Evolutionary conservation across 345 rosid genomes (phyloP).

Genomic region (Diplotaxis tenuifolia): DNA sequence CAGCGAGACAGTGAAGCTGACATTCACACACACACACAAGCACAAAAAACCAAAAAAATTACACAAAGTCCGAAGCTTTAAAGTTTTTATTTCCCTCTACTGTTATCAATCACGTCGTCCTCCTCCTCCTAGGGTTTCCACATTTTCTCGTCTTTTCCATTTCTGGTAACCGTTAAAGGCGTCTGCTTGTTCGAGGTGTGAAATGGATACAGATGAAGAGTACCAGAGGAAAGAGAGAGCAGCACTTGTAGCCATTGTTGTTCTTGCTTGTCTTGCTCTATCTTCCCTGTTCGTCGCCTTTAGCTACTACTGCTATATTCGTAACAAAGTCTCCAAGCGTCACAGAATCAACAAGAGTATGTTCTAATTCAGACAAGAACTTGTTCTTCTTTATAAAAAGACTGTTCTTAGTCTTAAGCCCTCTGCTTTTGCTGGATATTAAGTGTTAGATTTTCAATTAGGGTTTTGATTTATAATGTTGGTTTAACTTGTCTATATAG

Average conservation of each 20-base stretch:
- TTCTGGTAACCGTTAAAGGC: slow-evolving; percentile 14
- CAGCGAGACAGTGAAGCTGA: slow-evolving; percentile 30
- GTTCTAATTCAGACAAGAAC: not conserved
- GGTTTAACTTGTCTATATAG: slow-evolving; percentile 34
- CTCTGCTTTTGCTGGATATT: not conserved
- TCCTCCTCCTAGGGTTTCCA: slow-evolving; percentile 36
- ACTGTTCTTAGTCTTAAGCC: not conserved
- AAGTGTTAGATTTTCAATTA: no score
- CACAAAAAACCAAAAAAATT: not conserved
- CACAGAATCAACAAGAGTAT: slow-evolving; percentile 44
- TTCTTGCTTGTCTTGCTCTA: slow-evolving; percentile 75
- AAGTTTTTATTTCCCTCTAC: slow-evolving; percentile 22
- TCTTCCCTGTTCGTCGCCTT: slow-evolving; percentile 75
- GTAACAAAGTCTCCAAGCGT: slow-evolving; percentile 74
- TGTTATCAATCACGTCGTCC: slow-evolving; percentile 4
- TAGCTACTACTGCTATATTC: slow-evolving; percentile 92
- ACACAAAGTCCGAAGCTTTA: slow-evolving; percentile 15
- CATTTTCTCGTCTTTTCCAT: slow-evolving; percentile 6
- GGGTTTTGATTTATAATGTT: not conserved
- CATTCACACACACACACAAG: slow-evolving; percentile 25
- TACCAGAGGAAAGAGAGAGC: slow-evolving; percentile 59
- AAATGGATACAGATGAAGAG: slow-evolving; percentile 44
- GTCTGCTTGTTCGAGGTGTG: not conserved
- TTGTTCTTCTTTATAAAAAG: not conserved
- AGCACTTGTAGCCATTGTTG: slow-evolving; percentile 69